Evolutionary conservation across 2,329 filamentous ascomycete species (phyloP), one percentile per base, ranked within the genome.

Genomic region (Ophiostoma angusticollis): DNA sequence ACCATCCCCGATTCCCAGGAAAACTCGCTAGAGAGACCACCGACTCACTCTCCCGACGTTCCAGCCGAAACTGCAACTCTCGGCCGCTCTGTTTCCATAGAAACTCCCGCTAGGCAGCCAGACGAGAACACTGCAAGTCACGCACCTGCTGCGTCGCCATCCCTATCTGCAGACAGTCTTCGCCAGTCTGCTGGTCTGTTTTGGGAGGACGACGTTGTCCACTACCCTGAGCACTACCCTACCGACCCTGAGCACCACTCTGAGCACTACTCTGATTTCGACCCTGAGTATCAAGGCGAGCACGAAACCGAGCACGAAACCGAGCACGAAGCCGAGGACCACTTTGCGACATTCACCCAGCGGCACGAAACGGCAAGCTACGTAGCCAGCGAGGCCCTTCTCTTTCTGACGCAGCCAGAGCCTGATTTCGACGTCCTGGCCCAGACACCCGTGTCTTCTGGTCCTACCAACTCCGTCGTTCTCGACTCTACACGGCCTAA

Each of bases 1-100:
- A 44, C 41, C 5, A 43, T 48, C n/a, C 43, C 43, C n/a, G 45
- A 45, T 35, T 47, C 45, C 1, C 28, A 45, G 30, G 31, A 11
- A 5, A 34, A 42, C 13, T 11, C n/a, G n/a, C n/a, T n/a, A 28
- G 25, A 12, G 25, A 28, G 11, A 9, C 6, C 25, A 12, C 11
- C 12, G 41, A 39, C 18, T 30, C 33, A 18, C 14, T n/a, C 2
- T 7, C 9, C 9, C 23, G 16, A 23, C 12, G 18, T 31, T 37
- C 29, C 21, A 3, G 9, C 29, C 5, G 27, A 19, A 11, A 22
- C 30, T 7, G 25, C 25, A 16, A 33, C 25, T 27, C 22, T 5
- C 33, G 14, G 18, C 17, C 33, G 11, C 12, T 31, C 9, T 31
- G 27, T 21, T 24, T 24, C 18, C 25, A 6, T 32, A 13, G 2